phyloP scores from a whole-genome alignment of 2,329 filamentous ascomycete genomes.

The Clathrospora elynae region DNA sequence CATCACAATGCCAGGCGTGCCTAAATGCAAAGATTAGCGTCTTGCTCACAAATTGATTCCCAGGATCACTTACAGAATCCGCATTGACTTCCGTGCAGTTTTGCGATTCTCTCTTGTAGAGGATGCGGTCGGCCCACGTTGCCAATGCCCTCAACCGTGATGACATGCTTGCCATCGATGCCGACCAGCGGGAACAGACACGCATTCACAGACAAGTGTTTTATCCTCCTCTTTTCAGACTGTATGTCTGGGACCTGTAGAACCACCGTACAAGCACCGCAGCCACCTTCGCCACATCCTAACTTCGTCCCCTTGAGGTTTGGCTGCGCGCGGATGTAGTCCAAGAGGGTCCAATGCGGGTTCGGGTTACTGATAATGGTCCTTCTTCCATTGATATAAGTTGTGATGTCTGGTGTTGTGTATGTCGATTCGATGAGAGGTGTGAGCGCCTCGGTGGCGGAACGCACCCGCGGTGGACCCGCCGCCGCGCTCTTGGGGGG shows the following conservation, averaged over 20 bases:
- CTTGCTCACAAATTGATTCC: rapidly evolving
- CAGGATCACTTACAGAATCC: constrained; percentile 68
- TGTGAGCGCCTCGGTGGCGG: constrained; percentile 55
- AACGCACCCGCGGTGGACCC: constrained; percentile 30
- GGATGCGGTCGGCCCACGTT: constrained; percentile 84
- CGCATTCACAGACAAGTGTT: constrained; percentile 93
- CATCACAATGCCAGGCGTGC: constrained; percentile 93
- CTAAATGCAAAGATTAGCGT: constrained; percentile 1
- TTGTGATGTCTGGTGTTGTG: constrained; percentile 72
- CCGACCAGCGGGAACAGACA: constrained; percentile 89
- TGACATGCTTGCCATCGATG: constrained; percentile 94
- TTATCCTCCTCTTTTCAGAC: constrained; percentile 78
- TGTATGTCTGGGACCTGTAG: constrained; percentile 61
- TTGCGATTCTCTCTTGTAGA: constrained; percentile 85
- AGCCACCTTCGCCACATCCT: constrained; percentile 93
- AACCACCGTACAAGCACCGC: constrained; percentile 89
- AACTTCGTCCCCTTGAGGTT: constrained; percentile 93
- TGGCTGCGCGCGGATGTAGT: constrained; percentile 82
- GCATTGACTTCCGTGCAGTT: constrained; percentile 88
- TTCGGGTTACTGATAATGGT: constrained; percentile 84
- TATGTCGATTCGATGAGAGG: constrained; percentile 77
- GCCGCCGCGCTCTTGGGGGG: constrained; percentile 39
- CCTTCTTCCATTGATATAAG: constrained; percentile 90
- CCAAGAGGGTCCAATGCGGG: constrained; percentile 85
- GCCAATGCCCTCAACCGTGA: constrained; percentile 94